A percentile compares a stretch with the other conserved stretches of the same genome.
phyloP scores from a whole-genome alignment of 1,284 basidiomycete genomes.

The Trametes sp. region DNA sequence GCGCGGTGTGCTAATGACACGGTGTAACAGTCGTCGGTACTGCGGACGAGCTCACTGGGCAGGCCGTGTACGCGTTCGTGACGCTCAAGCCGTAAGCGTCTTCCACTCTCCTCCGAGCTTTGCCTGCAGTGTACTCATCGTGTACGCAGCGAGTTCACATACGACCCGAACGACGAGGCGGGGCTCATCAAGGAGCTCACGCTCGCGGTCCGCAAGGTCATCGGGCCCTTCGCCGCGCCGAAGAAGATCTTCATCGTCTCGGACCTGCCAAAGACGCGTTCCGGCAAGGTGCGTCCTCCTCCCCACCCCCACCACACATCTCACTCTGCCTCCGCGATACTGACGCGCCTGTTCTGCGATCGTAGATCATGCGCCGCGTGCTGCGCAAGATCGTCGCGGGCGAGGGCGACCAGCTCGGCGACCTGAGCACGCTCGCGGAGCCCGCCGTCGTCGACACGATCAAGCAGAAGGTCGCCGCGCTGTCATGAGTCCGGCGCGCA shows the following conservation, averaged over 20 bases:
- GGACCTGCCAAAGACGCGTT: constrained; percentile 96
- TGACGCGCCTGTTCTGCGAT: background rate
- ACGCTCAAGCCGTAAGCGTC: constrained; percentile 68
- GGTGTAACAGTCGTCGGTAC: constrained; percentile 76
- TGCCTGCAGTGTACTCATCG: background rate
- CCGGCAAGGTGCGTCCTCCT: constrained; percentile 79
- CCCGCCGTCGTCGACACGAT: constrained; percentile 84
- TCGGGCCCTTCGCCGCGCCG: constrained; percentile 95
- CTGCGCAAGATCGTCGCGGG: constrained; percentile 95
- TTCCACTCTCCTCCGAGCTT: constrained; percentile 1
- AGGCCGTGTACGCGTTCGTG: constrained; percentile 88
- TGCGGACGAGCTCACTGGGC: constrained; percentile 88
- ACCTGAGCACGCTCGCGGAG: constrained; percentile 91
- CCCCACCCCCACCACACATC: too few species aligned
- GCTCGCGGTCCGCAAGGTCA: constrained; percentile 95
- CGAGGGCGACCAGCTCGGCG: constrained; percentile 93
- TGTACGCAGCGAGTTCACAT: constrained; percentile 78
- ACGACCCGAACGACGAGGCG: constrained; percentile 72
- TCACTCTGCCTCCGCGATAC: background rate
- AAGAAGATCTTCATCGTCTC: constrained; percentile 89
- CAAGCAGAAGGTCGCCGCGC: constrained; percentile 72
- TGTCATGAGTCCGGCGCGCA: background rate
- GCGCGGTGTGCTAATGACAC: constrained; percentile 13
- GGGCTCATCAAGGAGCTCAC: constrained; percentile 88
- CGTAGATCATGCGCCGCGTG: constrained; percentile 89